A percentile compares a stretch with the other conserved stretches of the same genome.
Evolutionary conservation across 495 filamentous ascomycete species (phyloP).

Genomic region (Tirmania nivea): DNA sequence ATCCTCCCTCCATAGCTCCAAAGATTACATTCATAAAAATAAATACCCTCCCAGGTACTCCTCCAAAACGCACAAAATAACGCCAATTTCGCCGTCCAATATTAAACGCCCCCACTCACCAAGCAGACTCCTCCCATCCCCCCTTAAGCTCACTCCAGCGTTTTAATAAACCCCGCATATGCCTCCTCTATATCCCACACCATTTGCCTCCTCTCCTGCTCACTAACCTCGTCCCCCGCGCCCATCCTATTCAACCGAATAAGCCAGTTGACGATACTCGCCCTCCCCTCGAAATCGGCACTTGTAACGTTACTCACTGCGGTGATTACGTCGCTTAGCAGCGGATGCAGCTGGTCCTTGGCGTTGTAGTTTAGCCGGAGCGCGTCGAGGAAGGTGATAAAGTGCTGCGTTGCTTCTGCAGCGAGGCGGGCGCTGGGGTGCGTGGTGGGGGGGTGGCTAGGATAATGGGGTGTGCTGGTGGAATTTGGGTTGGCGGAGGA

Average conservation of each 20-base stretch:
- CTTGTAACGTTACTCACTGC: slow-evolving; percentile 81
- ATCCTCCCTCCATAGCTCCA: too few species aligned
- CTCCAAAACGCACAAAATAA: too few species aligned
- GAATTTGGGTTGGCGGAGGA: slow-evolving; percentile 30
- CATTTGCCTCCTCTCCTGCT: slow-evolving; percentile 72
- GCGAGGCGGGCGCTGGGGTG: slow-evolving; percentile 27
- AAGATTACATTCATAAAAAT: too few species aligned
- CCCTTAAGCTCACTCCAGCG: too few species aligned
- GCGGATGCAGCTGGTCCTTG: slow-evolving; percentile 86
- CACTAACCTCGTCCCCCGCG: slow-evolving; percentile 69
- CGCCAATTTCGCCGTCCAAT: too few species aligned
- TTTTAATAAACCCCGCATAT: slow-evolving; percentile 13
- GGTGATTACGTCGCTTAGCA: slow-evolving; percentile 85
- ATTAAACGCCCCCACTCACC: too few species aligned
- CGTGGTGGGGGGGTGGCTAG: slow-evolving; percentile 22
- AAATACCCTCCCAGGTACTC: too few species aligned
- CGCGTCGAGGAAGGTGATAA: slow-evolving; percentile 94
- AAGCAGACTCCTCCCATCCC: too few species aligned
- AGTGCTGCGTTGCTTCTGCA: slow-evolving; percentile 71
- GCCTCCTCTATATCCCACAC: slow-evolving; percentile 20
- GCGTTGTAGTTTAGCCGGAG: slow-evolving; percentile 69
- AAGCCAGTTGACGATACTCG: slow-evolving; percentile 95
- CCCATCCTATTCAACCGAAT: slow-evolving; percentile 95
- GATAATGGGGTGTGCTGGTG: slow-evolving; percentile 10
- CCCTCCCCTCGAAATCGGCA: slow-evolving; percentile 65